These are phyloP conservation scores for Candolleomyces efflorescens DNA, from an alignment of 768 basidiomycete species.

Conservation along the genomic window DNA sequence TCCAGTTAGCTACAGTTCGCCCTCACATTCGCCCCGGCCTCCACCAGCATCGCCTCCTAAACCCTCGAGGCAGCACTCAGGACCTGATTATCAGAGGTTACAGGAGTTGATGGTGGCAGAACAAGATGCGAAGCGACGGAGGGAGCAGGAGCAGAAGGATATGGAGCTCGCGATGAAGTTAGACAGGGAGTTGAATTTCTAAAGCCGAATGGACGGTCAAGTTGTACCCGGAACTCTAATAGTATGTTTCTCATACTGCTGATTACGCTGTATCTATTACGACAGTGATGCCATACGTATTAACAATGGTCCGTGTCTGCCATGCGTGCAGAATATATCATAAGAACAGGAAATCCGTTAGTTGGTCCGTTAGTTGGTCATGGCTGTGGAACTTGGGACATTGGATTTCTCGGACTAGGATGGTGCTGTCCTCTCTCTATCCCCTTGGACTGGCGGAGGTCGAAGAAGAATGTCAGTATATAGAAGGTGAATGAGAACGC, in stretches of 20 bases:
- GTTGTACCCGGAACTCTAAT: background rate
- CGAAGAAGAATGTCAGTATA: constrained; percentile 67
- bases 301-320: too few relatives aligned
- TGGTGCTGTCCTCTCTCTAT: constrained; percentile 33
- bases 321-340: too few relatives aligned
- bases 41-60: constrained; percentile 7
- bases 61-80: constrained; percentile 13
- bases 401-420: too few relatives aligned
- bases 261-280: background rate
- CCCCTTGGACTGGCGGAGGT: constrained; percentile 58
- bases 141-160: constrained; percentile 40
- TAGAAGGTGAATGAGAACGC: constrained; percentile 71
- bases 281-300: too few relatives aligned
- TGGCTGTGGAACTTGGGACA: too few relatives aligned
- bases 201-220: background rate
- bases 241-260: background rate
- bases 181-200: constrained; percentile 50
- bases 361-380: too few relatives aligned
- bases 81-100: constrained; percentile 27
- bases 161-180: constrained; percentile 48
- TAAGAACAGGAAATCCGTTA: too few relatives aligned
- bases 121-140: constrained; percentile 30
- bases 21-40: constrained; percentile 13
- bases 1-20: background rate
- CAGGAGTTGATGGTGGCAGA: constrained; percentile 33